phyloP scores from a whole-genome alignment of 2,329 filamentous ascomycete species.

The Penicillium sp. region DNA sequence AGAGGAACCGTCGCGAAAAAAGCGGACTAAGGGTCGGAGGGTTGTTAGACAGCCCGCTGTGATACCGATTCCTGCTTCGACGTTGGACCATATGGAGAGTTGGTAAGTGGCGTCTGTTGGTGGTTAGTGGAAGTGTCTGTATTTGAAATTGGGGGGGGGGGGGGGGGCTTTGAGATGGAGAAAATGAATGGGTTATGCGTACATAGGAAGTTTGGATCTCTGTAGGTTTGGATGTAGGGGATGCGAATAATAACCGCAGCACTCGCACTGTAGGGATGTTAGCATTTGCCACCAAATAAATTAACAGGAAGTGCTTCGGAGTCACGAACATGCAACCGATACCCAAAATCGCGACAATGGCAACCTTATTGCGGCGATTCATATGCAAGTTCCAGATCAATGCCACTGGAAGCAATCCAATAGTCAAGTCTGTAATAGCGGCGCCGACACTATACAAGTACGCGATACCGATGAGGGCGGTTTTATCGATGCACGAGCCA shows the following conservation, averaged over 20 bases:
- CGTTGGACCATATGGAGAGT: slow-evolving; percentile 41
- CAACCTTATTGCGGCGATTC: slow-evolving; percentile 51
- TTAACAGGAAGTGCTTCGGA: slow-evolving; percentile 10
- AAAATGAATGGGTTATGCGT: neutral
- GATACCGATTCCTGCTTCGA: slow-evolving; percentile 39
- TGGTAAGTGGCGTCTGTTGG: slow-evolving; percentile 44
- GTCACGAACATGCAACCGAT: slow-evolving; percentile 52
- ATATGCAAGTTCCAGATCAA: slow-evolving; percentile 58
- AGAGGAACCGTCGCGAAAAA: slow-evolving; percentile 27
- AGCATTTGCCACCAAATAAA: slow-evolving; percentile 17
- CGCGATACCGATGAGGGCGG: slow-evolving; percentile 52
- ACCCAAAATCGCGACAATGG: slow-evolving; percentile 52
- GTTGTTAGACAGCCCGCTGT: slow-evolving; percentile 39
- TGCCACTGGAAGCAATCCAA: slow-evolving; percentile 54
- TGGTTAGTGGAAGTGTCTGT: slow-evolving; percentile 19
- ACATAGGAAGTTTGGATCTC: slow-evolving; percentile 28
- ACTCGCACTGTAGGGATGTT: slow-evolving; percentile 22
- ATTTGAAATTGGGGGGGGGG: no score
- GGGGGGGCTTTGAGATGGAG: no score
- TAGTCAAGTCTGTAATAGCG: slow-evolving; percentile 50
- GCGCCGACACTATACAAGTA: slow-evolving; percentile 52
- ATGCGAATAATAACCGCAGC: slow-evolving; percentile 30
- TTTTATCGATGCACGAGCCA: slow-evolving; percentile 43
- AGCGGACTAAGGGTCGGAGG: slow-evolving; percentile 48
- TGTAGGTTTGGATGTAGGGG: slow-evolving; percentile 22